Percentiles rank a stretch among this genome's conserved stretches.
Evolutionary conservation across 208 protist species (phyloP).

Genomic region (Leishmania guyanensis): DNA sequence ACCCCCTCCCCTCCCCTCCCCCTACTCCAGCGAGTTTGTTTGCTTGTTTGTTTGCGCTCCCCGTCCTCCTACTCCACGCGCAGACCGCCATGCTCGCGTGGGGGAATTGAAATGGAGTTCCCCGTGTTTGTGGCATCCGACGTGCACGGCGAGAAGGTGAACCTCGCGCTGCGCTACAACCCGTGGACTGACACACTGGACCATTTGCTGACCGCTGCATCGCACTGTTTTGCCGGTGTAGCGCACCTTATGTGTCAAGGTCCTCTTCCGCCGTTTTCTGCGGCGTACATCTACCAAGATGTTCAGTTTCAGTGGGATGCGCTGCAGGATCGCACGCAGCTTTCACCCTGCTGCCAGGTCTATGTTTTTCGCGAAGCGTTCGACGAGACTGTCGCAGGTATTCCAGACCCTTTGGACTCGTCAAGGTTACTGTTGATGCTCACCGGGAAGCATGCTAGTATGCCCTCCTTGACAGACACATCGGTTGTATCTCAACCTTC

Average conservation of each 20-base stretch:
- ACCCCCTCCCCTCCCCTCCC: too few relatives aligned
- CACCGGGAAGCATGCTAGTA: neutral
- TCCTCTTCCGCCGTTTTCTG: conserved; percentile 23
- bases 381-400: neutral
- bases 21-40: neutral
- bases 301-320: conserved; percentile 48
- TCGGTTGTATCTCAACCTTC: neutral
- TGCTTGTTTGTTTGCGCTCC: neutral
- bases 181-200: conserved; percentile 23
- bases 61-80: neutral
- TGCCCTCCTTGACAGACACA: neutral
- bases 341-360: conserved; percentile 63
- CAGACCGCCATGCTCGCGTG: neutral
- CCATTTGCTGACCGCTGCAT: conserved; percentile 27
- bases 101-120: conserved; percentile 54
- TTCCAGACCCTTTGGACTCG: conserved; percentile 1
- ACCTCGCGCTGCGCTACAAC: conserved; percentile 40
- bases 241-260: neutral
- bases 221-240: conserved; percentile 45
- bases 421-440: neutral
- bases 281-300: conserved; percentile 61
- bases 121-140: conserved; percentile 70
- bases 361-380: conserved; percentile 64
- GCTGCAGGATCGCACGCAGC: conserved; percentile 48
- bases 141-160: conserved; percentile 64